phyloP scores from a whole-genome alignment of 306 rosid genomes.

The Cucurbita maxima region DNA sequence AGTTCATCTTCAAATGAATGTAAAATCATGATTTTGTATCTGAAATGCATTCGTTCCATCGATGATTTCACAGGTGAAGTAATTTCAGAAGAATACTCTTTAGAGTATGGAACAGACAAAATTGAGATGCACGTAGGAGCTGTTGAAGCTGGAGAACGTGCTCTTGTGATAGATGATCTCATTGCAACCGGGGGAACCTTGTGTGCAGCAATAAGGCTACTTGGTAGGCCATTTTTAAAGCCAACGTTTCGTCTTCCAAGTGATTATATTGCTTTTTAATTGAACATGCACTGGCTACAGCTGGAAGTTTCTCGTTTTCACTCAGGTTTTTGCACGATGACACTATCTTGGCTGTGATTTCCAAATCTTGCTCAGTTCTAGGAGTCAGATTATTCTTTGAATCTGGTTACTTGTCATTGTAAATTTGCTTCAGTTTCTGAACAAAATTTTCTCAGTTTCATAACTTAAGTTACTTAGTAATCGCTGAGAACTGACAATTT shows the following conservation, averaged over 20 bases:
- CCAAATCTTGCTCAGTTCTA: not conserved
- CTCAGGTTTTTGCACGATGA: not conserved
- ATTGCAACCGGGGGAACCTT: constrained; percentile 97
- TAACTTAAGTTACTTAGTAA: not conserved
- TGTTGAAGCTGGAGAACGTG: constrained; percentile 78
- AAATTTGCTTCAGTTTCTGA: not conserved
- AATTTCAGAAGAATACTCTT: constrained; percentile 88
- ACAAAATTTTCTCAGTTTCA: not conserved
- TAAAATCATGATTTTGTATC: not conserved
- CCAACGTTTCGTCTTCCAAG: not conserved
- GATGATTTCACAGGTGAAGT: constrained; percentile 49
- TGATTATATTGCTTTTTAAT: not conserved
- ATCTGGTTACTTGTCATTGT: not conserved
- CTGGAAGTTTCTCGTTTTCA: not conserved
- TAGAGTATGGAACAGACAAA: constrained; percentile 91
- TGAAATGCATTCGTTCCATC: not conserved
- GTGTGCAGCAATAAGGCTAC: constrained; percentile 77
- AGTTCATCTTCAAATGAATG: not conserved
- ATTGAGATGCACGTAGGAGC: constrained; percentile 99
- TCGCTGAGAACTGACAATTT: not conserved
- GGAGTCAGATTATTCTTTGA: not conserved
- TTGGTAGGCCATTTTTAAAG: constrained; percentile 33
- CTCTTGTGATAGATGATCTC: constrained; percentile 84
- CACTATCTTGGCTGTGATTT: not conserved
- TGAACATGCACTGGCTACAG: not conserved